Percentiles rank a stretch among this genome's conserved stretches.
Evolutionary conservation across 169 alveolate genomes (phyloP).

Genomic region (Eimeria acervulina): DNA sequence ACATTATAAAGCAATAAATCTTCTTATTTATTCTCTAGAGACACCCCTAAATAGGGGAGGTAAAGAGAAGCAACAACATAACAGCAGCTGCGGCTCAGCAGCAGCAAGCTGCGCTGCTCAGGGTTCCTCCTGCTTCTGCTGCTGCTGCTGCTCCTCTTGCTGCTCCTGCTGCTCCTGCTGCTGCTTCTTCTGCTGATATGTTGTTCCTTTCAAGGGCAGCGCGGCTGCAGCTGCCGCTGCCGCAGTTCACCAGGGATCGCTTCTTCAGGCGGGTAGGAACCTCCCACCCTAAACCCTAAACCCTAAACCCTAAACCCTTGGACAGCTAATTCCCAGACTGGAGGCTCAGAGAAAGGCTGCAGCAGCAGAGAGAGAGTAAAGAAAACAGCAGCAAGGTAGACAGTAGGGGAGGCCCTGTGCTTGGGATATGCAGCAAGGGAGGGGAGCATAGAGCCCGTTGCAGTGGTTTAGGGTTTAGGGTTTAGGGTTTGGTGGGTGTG

Average conservation of each 20-base stretch:
- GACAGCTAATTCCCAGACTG: no score
- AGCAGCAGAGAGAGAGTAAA: background rate
- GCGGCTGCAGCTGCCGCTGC: conserved; percentile 40
- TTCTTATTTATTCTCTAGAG: background rate
- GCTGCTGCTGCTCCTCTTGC: background rate
- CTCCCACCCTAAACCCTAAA: background rate
- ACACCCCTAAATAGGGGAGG: no score
- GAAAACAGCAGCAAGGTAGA: background rate
- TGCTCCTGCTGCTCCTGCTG: conserved; percentile 3
- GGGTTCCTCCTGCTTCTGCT: background rate
- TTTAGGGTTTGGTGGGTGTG: conserved; percentile 24
- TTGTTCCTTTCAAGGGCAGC: conserved; percentile 60
- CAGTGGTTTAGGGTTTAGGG: conserved; percentile 39
- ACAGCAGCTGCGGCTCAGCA: background rate
- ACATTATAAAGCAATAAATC: background rate
- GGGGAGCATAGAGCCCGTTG: background rate
- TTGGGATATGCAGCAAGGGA: background rate
- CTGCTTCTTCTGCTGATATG: conserved; percentile 16
- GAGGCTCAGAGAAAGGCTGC: background rate
- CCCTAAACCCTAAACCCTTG: background rate
- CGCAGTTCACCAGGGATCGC: conserved; percentile 67
- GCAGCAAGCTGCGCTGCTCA: background rate
- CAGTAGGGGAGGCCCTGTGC: background rate
- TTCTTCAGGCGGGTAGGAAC: conserved; percentile 68
- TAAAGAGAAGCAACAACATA: background rate